A percentile compares a stretch with the other conserved stretches of the same genome.
Evolutionary conservation across 768 basidiomycete species (phyloP).

Genomic region (Macrolepiota dolichaula): DNA sequence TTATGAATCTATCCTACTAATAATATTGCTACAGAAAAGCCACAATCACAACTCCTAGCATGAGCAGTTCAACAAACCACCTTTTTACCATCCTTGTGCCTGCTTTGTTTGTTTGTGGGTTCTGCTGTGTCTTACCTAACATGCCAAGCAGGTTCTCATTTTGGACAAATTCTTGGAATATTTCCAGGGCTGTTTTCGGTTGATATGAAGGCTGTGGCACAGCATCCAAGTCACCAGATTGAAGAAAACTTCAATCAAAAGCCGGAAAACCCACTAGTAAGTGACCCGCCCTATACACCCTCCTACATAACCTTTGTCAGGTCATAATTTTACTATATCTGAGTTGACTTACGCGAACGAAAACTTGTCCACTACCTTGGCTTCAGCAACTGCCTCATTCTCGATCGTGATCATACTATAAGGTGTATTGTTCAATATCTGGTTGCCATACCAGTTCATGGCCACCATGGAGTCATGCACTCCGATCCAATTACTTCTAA

Average conservation of each 20-base stretch:
- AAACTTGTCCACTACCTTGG: constrained; percentile 1
- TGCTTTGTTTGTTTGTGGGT: background rate
- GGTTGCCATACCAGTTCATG: constrained; percentile 7
- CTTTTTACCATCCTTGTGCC: background rate
- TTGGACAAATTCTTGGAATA: constrained; percentile 6
- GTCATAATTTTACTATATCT: background rate
- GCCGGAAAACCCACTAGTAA: background rate
- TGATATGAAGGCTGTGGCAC: constrained; percentile 3
- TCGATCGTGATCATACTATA: background rate
- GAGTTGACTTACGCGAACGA: background rate
- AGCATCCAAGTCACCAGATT: background rate
- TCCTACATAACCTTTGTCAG: background rate
- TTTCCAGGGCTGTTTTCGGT: background rate
- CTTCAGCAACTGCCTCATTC: background rate
- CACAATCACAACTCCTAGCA: background rate
- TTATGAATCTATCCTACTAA: too few relatives aligned
- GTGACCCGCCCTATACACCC: background rate
- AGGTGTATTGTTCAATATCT: constrained; percentile 2
- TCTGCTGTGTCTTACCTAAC: background rate
- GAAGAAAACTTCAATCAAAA: background rate
- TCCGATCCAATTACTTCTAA: constrained; percentile 7
- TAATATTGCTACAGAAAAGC: constrained; percentile 4
- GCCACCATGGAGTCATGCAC: constrained; percentile 2
- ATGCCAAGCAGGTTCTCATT: background rate
- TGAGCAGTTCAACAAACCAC: background rate